A percentile compares a stretch with the other conserved stretches of the same genome.
Evolutionary conservation across 805 yeast species (phyloP).

Genomic region (Lipomyces starkeyi): DNA sequence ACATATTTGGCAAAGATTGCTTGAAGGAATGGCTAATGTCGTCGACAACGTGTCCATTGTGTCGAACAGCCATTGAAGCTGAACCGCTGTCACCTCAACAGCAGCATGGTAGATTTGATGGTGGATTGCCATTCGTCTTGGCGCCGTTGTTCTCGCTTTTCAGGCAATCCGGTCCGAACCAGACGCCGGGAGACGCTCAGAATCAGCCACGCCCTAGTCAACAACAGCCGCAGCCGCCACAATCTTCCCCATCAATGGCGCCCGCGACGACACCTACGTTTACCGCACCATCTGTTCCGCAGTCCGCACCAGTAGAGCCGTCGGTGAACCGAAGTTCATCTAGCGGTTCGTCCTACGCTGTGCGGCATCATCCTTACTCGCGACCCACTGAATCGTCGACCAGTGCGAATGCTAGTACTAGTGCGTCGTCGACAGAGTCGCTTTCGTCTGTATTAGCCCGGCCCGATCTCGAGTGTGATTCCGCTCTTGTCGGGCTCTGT

Average conservation of each 20-base stretch:
- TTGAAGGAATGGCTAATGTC: conserved; percentile 79
- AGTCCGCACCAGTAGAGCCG: not conserved
- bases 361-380: conserved; percentile 34
- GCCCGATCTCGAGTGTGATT: conserved; percentile 42
- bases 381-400: conserved; percentile 19
- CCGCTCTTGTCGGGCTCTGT: conserved; percentile 41
- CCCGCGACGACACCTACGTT: conserved; percentile 1
- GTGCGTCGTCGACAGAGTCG: not conserved
- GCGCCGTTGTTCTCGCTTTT: conserved; percentile 28
- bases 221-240: conserved; percentile 5
- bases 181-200: not conserved
- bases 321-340: conserved; percentile 3
- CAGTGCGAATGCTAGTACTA: conserved; percentile 8
- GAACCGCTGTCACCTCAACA: conserved; percentile 23
- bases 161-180: conserved; percentile 1
- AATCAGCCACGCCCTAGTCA: not conserved
- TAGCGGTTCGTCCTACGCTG: conserved; percentile 15
- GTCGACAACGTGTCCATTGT: conserved; percentile 82
- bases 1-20: conserved; percentile 86
- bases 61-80: conserved; percentile 64
- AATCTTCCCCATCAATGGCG: not conserved
- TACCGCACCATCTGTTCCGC: conserved; percentile 3
- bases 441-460: conserved; percentile 30
- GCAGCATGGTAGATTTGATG: conserved; percentile 7
- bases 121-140: conserved; percentile 24